These are phyloP conservation scores for Pleomassaria siparia DNA, from an alignment of 2,329 filamentous ascomycete genomes.

Conservation along the genomic window DNA sequence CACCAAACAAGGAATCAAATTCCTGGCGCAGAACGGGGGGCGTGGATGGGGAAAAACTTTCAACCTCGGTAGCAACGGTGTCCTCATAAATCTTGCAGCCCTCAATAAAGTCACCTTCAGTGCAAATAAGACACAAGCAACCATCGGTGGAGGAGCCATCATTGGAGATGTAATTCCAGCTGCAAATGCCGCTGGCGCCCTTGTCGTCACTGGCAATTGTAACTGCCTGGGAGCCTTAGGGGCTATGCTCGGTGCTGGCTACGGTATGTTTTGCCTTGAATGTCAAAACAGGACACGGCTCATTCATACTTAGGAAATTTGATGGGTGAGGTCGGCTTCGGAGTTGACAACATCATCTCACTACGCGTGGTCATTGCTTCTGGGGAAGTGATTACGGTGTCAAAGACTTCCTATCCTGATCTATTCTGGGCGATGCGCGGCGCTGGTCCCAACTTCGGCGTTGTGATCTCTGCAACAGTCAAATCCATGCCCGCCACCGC, in stretches of 20 bases:
- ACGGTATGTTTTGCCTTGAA: slow-evolving; percentile 39
- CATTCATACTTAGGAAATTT: slow-evolving; percentile 39
- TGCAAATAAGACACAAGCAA: slow-evolving; percentile 24
- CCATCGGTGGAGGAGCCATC: slow-evolving; percentile 37
- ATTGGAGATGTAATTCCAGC: slow-evolving; percentile 42
- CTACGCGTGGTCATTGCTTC: slow-evolving; percentile 27
- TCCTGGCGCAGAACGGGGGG: slow-evolving; percentile 32
- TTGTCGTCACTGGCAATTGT: slow-evolving; percentile 33
- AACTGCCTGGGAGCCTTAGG: slow-evolving; percentile 35
- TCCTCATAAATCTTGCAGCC: slow-evolving; percentile 32
- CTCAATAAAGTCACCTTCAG: slow-evolving; percentile 29
- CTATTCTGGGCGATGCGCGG: slow-evolving; percentile 45
- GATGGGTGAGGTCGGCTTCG: slow-evolving; percentile 56
- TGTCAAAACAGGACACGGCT: no score
- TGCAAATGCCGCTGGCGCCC: slow-evolving; percentile 38
- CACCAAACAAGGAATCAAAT: slow-evolving; percentile 18
- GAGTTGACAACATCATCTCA: slow-evolving; percentile 52
- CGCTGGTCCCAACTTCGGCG: slow-evolving; percentile 37
- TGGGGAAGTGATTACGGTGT: slow-evolving; percentile 34
- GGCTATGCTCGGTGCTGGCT: slow-evolving; percentile 53
- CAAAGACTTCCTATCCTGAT: slow-evolving; percentile 21
- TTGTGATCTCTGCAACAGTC: slow-evolving; percentile 41
- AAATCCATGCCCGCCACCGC: slow-evolving; percentile 36
- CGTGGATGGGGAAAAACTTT: slow-evolving; percentile 31
- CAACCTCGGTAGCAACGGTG: slow-evolving; percentile 21